Evolutionary conservation across 192 early-diverging fungal genomes (phyloP).

Genomic region (Rhizophlyctis rosea): DNA sequence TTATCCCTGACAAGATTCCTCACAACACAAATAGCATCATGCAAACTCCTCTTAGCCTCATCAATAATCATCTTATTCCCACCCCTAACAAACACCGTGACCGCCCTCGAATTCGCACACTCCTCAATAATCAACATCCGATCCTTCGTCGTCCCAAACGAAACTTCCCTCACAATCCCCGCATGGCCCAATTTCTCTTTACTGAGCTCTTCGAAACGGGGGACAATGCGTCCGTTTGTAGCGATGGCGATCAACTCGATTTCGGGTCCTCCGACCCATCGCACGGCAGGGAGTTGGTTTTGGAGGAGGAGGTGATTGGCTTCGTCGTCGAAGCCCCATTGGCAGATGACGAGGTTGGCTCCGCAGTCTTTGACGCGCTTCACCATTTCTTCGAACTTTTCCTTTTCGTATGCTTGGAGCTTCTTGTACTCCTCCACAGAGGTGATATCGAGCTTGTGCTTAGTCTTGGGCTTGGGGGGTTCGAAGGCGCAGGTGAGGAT

Average conservation of each 20-base stretch:
- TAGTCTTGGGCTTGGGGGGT: conserved; percentile 99
- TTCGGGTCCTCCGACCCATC: conserved; percentile 99
- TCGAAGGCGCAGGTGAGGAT: conserved; percentile 99
- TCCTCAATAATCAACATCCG: conserved; percentile 99
- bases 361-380: conserved; percentile 95
- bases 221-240: conserved; percentile 99
- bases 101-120: conserved; percentile 97
- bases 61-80: conserved; percentile 99
- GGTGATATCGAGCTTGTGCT: conserved; percentile 99
- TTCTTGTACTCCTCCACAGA: conserved; percentile 98
- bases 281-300: conserved; percentile 93
- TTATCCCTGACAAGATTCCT: conserved; percentile 96
- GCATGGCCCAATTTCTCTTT: conserved; percentile 88
- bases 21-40: conserved; percentile 99
- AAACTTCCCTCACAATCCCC: conserved; percentile 90
- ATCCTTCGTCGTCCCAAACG: conserved; percentile 97
- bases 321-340: conserved; percentile 99
- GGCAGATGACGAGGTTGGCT: conserved; percentile 97
- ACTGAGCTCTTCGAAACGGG: conserved; percentile 95
- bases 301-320: conserved; percentile 99
- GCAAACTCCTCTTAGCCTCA: conserved; percentile 95
- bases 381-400: conserved; percentile 98
- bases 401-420: conserved; percentile 91
- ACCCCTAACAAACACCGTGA: conserved; percentile 95
- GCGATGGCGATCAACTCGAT: conserved; percentile 99